phyloP scores from a whole-genome alignment of 1,284 basidiomycete species.

The Fomitopsis palustris region DNA sequence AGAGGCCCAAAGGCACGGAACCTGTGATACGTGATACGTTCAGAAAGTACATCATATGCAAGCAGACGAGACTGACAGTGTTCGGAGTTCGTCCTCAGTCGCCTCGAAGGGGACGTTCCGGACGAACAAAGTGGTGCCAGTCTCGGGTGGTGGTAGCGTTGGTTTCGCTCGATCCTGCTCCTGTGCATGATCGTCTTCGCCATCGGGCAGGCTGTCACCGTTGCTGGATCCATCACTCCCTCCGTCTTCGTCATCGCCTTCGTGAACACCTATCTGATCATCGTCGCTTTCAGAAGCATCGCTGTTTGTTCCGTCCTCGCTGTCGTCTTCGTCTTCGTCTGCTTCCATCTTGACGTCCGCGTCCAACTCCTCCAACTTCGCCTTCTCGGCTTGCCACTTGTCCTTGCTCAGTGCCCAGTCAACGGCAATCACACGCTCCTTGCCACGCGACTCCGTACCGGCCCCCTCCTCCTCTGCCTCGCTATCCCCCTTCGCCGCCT shows the following conservation, averaged over 20 bases:
- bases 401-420: conserved; percentile 97
- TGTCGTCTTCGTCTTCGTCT: conserved; percentile 22
- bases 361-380: conserved; percentile 42
- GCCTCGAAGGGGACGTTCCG: conserved; percentile 93
- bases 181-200: conserved; percentile 20
- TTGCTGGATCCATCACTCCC: conserved; percentile 33
- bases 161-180: conserved; percentile 60
- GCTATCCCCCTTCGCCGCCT: conserved; percentile 27
- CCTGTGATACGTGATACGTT: conserved; percentile 40
- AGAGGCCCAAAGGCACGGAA: conserved; percentile 92
- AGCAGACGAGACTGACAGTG: conserved; percentile 50
- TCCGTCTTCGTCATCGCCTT: conserved; percentile 28
- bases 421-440: conserved; percentile 81
- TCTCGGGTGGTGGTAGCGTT: conserved; percentile 73
- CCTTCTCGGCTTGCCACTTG: conserved; percentile 83
- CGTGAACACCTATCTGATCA: conserved; percentile 41
- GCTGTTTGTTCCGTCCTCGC: conserved; percentile 14
- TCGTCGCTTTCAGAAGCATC: conserved; percentile 26
- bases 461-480: conserved; percentile 33
- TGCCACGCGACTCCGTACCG: conserved; percentile 37
- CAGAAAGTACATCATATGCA: no score
- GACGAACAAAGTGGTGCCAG: conserved; percentile 91
- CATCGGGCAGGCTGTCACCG: conserved; percentile 27
- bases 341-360: conserved; percentile 28
- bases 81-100: conserved; percentile 86